These are phyloP conservation scores for Coniochaeta sp. DNA, from an alignment of 2,329 filamentous ascomycete species.

Conservation along the genomic window DNA sequence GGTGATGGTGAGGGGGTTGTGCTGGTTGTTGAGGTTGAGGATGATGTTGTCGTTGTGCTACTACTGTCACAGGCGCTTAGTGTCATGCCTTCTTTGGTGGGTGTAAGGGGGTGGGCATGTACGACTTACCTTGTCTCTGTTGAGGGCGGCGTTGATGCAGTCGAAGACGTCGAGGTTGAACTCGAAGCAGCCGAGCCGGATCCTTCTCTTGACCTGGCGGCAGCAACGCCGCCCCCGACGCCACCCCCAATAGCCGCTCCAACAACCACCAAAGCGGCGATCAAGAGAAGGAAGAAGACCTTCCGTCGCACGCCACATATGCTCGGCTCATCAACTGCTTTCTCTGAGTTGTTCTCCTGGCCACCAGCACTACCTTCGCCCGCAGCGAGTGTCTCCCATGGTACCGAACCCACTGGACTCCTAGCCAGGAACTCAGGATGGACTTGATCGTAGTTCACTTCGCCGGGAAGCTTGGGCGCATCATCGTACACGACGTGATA, in stretches of 20 bases:
- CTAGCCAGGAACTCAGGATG: background rate
- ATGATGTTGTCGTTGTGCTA: background rate
- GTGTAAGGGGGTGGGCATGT: too few relatives aligned
- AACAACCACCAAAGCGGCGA: conserved; percentile 12
- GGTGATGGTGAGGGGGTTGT: conserved; percentile 3
- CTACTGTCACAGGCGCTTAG: background rate
- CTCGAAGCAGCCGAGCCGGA: conserved; percentile 2
- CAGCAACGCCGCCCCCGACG: conserved; percentile 13
- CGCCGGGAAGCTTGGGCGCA: conserved; percentile 12
- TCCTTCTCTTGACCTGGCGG: conserved; percentile 5
- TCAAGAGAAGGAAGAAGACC: conserved; percentile 13
- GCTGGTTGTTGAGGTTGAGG: conserved; percentile 3
- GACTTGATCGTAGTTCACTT: background rate
- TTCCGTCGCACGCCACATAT: conserved; percentile 16
- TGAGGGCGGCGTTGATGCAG: background rate
- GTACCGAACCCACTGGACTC: conserved; percentile 9
- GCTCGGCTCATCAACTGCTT: background rate
- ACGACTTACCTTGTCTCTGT: background rate
- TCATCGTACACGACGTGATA: conserved; percentile 14
- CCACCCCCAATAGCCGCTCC: conserved; percentile 16
- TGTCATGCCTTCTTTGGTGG: background rate
- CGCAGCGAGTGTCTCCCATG: conserved; percentile 12
- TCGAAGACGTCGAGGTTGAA: background rate
- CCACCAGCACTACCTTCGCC: conserved; percentile 4
- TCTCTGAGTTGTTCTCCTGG: background rate